phyloP scores from a whole-genome alignment of 2,329 filamentous ascomycete species.

The Monilinia vaccinii-corymbosi region DNA sequence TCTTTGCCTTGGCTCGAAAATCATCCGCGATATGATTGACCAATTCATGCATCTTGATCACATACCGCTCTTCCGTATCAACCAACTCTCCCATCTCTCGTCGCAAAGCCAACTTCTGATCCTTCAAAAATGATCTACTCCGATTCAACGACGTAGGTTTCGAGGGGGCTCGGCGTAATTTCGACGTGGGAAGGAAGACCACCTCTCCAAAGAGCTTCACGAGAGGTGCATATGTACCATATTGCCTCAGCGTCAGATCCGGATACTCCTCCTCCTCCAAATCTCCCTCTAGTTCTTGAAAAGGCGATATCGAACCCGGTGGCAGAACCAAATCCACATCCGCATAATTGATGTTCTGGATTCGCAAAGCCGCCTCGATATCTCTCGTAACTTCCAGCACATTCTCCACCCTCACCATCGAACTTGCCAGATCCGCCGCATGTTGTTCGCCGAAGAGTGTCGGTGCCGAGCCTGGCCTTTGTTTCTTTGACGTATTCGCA shows the following conservation, averaged over 20 bases:
- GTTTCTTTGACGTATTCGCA: conserved; percentile 36
- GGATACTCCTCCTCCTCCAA: conserved; percentile 58
- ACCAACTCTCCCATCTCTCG: conserved; percentile 86
- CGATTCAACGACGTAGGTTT: conserved; percentile 73
- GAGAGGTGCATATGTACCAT: conserved; percentile 68
- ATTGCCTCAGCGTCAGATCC: conserved; percentile 57
- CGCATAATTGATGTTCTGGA: conserved; percentile 74
- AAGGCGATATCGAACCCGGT: conserved; percentile 58
- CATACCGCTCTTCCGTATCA: conserved; percentile 90
- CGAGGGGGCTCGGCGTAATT: conserved; percentile 76
- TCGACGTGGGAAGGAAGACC: conserved; percentile 78
- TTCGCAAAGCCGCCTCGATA: conserved; percentile 66
- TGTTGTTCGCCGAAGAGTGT: conserved; percentile 81
- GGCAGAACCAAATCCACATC: conserved; percentile 85
- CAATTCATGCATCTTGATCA: conserved; percentile 76
- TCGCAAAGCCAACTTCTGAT: conserved; percentile 75
- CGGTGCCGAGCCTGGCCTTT: conserved; percentile 48
- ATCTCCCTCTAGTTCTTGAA: conserved; percentile 49
- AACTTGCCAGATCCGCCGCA: conserved; percentile 79
- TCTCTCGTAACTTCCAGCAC: conserved; percentile 62
- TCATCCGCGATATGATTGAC: conserved; percentile 74
- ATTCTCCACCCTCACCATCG: conserved; percentile 76
- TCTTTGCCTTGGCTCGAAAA: conserved; percentile 61
- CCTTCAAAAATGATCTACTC: conserved; percentile 66
- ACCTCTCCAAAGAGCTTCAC: conserved; percentile 75